Evolutionary conservation across 2,329 filamentous ascomycete genomes (phyloP).

Genomic region (Alternaria arbusti): DNA sequence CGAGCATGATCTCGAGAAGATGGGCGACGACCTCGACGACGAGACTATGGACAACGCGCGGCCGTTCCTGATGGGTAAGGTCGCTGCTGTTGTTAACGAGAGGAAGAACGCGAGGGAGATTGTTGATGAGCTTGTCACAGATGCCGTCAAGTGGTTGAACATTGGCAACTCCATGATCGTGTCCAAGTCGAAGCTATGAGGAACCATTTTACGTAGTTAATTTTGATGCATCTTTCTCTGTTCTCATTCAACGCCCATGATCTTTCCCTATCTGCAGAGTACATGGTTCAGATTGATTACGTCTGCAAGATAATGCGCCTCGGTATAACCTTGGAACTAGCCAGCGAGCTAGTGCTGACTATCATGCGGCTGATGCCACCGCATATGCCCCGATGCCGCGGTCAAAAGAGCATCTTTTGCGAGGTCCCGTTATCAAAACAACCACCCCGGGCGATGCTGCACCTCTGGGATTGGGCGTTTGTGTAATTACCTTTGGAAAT

Average conservation of each 20-base stretch:
- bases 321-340: neutral
- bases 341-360: neutral
- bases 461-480: too few relatives aligned
- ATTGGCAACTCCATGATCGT: constrained; percentile 69
- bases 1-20: constrained; percentile 89
- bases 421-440: too few relatives aligned
- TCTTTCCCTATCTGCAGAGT: neutral
- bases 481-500: too few relatives aligned
- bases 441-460: too few relatives aligned
- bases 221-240: neutral
- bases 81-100: constrained; percentile 90
- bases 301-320: neutral
- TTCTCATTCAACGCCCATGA: neutral
- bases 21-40: constrained; percentile 71
- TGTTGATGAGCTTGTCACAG: constrained; percentile 89
- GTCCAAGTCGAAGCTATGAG: constrained; percentile 46
- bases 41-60: constrained; percentile 90
- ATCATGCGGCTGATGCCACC: neutral
- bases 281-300: neutral
- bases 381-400: neutral
- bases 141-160: constrained; percentile 75
- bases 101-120: constrained; percentile 89
- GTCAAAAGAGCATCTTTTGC: too few relatives aligned
- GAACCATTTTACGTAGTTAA: neutral
- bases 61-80: constrained; percentile 96